Conservation (phyloP, 208 protist genomes). For the Acanthamoeba culbertsoni region DNA sequence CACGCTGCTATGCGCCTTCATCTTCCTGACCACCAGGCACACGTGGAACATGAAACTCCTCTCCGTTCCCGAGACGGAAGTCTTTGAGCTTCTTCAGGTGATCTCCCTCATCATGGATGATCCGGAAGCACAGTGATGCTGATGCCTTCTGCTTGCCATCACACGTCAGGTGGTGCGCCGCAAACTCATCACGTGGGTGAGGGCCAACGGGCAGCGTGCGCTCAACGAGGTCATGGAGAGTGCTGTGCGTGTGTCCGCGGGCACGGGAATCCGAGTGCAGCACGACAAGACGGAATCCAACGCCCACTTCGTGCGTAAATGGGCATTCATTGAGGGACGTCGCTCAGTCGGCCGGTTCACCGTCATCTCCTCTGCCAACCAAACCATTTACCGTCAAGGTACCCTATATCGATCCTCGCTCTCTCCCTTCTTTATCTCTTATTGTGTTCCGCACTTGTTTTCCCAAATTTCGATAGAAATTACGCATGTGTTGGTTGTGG, state of each 20-base stretch:
- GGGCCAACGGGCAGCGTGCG: background rate
- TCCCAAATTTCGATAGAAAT: too few species aligned
- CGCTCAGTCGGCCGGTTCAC: constrained; percentile 68
- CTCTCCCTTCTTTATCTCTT: background rate
- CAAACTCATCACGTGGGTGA: constrained; percentile 59
- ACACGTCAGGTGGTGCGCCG: constrained; percentile 52
- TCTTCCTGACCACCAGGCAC: constrained; percentile 78
- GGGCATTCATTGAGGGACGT: constrained; percentile 71
- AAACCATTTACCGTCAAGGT: background rate
- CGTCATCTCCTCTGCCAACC: constrained; percentile 19
- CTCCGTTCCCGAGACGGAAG: constrained; percentile 71
- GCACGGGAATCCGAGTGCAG: constrained; percentile 38
- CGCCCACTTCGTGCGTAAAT: constrained; percentile 26
- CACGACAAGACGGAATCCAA: background rate
- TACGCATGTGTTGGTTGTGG: too few species aligned
- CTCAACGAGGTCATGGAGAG: constrained; percentile 71
- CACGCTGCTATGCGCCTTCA: constrained; percentile 62
- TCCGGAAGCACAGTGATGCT: background rate
- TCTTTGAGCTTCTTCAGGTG: constrained; percentile 76
- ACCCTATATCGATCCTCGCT: background rate
- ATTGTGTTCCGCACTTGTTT: background rate
- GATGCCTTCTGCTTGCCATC: background rate
- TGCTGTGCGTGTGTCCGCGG: constrained; percentile 69
- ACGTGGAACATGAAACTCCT: constrained; percentile 66
- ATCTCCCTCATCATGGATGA: background rate